Percentiles rank a stretch among this genome's conserved stretches.
These are phyloP conservation scores for Dryas drummondii DNA, from an alignment of 306 rosid species.

Conservation along the genomic window DNA sequence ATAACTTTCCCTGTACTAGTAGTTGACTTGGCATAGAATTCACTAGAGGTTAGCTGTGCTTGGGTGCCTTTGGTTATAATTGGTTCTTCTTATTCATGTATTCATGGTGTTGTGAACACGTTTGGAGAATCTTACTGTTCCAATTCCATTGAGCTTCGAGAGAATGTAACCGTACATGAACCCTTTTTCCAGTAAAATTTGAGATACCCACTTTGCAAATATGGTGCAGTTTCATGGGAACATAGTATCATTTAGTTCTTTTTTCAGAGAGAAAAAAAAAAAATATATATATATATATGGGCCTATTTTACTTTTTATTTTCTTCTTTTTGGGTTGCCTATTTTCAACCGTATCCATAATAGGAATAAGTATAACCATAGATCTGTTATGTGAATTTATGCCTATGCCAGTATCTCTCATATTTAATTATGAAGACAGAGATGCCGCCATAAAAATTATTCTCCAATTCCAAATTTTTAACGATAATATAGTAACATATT, in stretches of 20 bases:
- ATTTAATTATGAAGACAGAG: conserved; percentile 22
- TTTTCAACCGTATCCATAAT: conserved; percentile 37
- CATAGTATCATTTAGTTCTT: no score
- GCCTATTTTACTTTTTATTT: conserved; percentile 7
- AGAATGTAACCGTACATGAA: conserved; percentile 27
- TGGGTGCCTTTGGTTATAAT: not conserved
- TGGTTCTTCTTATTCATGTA: not conserved
- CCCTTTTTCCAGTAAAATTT: conserved; percentile 33
- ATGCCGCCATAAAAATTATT: conserved; percentile 31
- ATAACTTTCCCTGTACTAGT: no score
- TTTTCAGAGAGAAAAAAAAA: not conserved
- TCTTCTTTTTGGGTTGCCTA: conserved; percentile 28
- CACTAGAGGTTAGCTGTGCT: no score
- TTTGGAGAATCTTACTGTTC: conserved; percentile 26
- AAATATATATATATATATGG: not conserved
- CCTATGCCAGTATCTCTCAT: conserved; percentile 39
- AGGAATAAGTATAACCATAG: conserved; percentile 31
- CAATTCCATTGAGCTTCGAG: conserved; percentile 31
- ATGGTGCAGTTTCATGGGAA: conserved; percentile 34
- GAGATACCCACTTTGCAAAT: conserved; percentile 37
- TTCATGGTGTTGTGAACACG: not conserved
- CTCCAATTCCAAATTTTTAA: conserved; percentile 17
- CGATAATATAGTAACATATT: not conserved
- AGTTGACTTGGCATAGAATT: no score
- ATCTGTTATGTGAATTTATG: conserved; percentile 33